Evolutionary conservation across 345 rosid genomes (phyloP).

Genomic region (Abelmoschus esculentus): DNA sequence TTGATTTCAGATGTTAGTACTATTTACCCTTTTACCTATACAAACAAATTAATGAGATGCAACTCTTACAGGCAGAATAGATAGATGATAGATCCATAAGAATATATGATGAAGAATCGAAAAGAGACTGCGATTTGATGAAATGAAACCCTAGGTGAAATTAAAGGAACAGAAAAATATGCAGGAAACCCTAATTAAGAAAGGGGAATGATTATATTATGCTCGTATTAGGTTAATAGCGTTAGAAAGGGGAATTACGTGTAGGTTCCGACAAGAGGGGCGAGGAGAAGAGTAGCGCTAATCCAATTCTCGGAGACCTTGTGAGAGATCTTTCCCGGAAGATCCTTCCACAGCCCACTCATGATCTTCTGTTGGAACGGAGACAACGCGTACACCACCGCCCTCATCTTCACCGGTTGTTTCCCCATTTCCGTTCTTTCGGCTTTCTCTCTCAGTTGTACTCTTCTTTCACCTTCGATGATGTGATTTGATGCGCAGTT

Average conservation of each 20-base stretch:
- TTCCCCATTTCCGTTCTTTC: constrained; percentile 35
- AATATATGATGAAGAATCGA: neutral
- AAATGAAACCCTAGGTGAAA: neutral
- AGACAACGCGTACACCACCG: constrained; percentile 54
- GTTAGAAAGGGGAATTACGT: constrained; percentile 15
- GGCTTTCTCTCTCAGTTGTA: neutral
- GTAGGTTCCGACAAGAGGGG: constrained; percentile 47
- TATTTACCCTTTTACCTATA: neutral
- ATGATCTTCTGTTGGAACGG: constrained; percentile 64
- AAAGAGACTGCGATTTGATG: neutral
- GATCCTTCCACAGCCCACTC: constrained; percentile 55
- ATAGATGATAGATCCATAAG: constrained; percentile 2
- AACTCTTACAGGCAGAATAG: neutral
- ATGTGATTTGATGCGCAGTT: neutral
- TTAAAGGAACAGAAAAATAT: neutral
- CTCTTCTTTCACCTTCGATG: neutral
- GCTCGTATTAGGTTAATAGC: too few species aligned
- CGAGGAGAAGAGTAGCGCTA: constrained; percentile 45
- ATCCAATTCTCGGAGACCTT: constrained; percentile 67
- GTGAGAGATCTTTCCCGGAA: constrained; percentile 50
- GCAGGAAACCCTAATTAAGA: neutral
- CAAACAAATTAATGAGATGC: neutral
- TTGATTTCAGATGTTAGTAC: too few species aligned
- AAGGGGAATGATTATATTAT: neutral
- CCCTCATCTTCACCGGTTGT: constrained; percentile 57